Evolutionary conservation across 805 yeast species (phyloP).

Genomic region (Brettanomyces custersianus): DNA sequence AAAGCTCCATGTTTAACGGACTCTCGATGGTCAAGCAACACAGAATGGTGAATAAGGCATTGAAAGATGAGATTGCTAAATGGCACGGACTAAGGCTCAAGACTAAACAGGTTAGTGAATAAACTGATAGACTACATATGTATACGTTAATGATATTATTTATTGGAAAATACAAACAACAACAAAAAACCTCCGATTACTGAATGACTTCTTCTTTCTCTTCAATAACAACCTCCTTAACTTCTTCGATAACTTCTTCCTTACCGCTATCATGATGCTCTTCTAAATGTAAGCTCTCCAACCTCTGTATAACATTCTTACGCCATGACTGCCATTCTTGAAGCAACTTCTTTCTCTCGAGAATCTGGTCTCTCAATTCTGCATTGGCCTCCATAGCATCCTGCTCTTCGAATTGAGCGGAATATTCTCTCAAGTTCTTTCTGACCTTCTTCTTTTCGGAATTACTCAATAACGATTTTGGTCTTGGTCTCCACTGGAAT

Average conservation of each 20-base stretch:
- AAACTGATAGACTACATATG: background rate
- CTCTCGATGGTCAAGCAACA: slow-evolving; percentile 85
- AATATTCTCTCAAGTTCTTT: slow-evolving; percentile 80
- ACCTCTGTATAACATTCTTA: slow-evolving; percentile 36
- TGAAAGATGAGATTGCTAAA: slow-evolving; percentile 75
- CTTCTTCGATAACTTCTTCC: slow-evolving; percentile 61
- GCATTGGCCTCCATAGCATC: slow-evolving; percentile 95
- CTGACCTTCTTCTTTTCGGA: slow-evolving; percentile 83
- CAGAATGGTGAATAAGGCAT: slow-evolving; percentile 69
- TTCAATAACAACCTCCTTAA: slow-evolving; percentile 64
- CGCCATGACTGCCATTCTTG: slow-evolving; percentile 86
- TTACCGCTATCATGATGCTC: slow-evolving; percentile 40
- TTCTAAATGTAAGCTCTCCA: slow-evolving; percentile 38
- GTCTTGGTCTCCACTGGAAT: slow-evolving; percentile 97
- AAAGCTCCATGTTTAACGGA: slow-evolving; percentile 68
- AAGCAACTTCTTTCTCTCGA: slow-evolving; percentile 70
- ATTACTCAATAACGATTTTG: slow-evolving; percentile 63
- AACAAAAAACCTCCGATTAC: slow-evolving; percentile 1
- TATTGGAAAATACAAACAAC: background rate
- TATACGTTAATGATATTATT: background rate
- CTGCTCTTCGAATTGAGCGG: slow-evolving; percentile 86
- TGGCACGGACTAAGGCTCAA: slow-evolving; percentile 94
- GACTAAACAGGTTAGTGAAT: slow-evolving; percentile 42
- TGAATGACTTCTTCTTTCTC: slow-evolving; percentile 66
- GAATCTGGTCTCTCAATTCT: slow-evolving; percentile 81